Evolutionary conservation across 2,329 filamentous ascomycete species (phyloP), one percentile per base, ranked within the genome.

Genomic region (Geosmithia flava): DNA sequence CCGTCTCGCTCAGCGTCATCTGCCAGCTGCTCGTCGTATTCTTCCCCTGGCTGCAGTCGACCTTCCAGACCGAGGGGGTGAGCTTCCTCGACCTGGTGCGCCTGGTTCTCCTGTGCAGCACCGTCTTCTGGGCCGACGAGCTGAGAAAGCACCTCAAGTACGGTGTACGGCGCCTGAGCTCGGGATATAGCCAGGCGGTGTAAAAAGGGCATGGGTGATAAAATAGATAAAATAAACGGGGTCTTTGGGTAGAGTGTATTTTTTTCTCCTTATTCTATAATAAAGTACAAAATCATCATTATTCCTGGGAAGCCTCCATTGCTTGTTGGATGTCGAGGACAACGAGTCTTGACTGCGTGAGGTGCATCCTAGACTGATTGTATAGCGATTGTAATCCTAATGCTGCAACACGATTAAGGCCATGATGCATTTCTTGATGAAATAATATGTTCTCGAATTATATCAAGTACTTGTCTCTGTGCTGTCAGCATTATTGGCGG

Each of bases 71-170:
- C 0, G 93, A 98, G 65, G 83, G 86, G 1, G 66, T 98, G 48
- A 71, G 79, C 0, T 62, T 90, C 8, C 69, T 75, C 51, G 93
- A 98, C 70, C 65, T 97, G 49, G 58, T 89, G 41, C 70, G 80
- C 50, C 69, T 98, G 55, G 57, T 91, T 27, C 62, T 80, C 44
- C 71, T 98, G 51, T 85, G 90, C 52, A 97, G 90, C 68, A 81
- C 78, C 46, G 93, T 98, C 27, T 95, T 98, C 64, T 97, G 88
- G 87, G 89, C 82, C 13, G 93, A 98, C 64, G 93, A 98, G 68
- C 74, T 74, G 42, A 76, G 93, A 60, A 98, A 98, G 68, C 94
- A 83, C 70, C 77, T 76, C 58, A 76, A 72, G 58, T 77, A 80
- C 55, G 72, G 80, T 46, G 70, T 70, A 58, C 69, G 74, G 63